Conservation (phyloP, 1,284 basidiomycete genomes). For the Phellopilus nigrolimitatus region DNA sequence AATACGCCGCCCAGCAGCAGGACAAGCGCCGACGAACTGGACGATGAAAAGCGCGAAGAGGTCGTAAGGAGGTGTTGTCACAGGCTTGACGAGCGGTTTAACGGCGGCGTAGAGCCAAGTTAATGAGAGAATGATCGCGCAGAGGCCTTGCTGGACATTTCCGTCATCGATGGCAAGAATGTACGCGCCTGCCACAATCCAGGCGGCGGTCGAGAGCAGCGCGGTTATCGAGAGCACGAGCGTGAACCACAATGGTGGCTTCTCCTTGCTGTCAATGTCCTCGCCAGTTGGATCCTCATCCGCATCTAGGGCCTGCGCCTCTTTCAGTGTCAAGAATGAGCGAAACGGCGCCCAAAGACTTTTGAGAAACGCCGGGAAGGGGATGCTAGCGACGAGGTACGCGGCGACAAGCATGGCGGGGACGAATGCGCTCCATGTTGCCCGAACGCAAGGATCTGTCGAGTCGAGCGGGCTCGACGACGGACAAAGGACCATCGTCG, state of each 20-base stretch:
- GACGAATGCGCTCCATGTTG: constrained; percentile 49
- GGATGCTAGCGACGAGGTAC: constrained; percentile 39
- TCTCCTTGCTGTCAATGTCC: not conserved
- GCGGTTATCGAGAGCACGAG: constrained; percentile 46
- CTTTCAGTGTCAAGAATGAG: constrained; percentile 50
- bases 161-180: constrained; percentile 27
- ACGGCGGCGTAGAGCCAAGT: constrained; percentile 56
- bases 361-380: constrained; percentile 29
- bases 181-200: constrained; percentile 47
- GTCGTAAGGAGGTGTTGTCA: constrained; percentile 45
- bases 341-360: constrained; percentile 36
- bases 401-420: constrained; percentile 46
- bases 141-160: constrained; percentile 29
- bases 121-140: constrained; percentile 36
- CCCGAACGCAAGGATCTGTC: constrained; percentile 46
- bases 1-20: constrained; percentile 45
- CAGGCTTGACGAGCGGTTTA: constrained; percentile 37
- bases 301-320: constrained; percentile 50
- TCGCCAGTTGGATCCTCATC: constrained; percentile 13
- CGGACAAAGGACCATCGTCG: too few relatives aligned
- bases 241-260: constrained; percentile 49
- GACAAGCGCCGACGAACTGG: constrained; percentile 36
- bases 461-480: constrained; percentile 38
- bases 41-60: constrained; percentile 47
- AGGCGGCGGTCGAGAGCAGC: constrained; percentile 44